These are phyloP conservation scores for Hypoxylon sp. DNA, from an alignment of 2,329 filamentous ascomycete genomes.

Conservation along the genomic window DNA sequence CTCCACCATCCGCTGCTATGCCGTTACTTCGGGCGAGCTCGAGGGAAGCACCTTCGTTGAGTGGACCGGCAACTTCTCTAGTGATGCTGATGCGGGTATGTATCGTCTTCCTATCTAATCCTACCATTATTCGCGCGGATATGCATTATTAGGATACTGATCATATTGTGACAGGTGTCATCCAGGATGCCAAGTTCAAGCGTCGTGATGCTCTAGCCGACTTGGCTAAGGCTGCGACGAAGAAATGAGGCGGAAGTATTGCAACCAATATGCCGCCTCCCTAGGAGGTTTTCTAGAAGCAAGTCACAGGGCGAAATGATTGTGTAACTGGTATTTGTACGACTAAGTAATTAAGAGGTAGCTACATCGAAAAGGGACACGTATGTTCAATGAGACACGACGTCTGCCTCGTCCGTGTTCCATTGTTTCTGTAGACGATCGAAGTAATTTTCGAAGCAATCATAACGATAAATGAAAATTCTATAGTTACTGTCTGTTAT, in stretches of 20 bases:
- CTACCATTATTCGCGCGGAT: background rate
- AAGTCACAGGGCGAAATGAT: background rate
- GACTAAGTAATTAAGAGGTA: background rate
- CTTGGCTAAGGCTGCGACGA: slow-evolving; percentile 67
- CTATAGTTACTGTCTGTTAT: too few relatives aligned
- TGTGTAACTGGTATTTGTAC: slow-evolving; percentile 1
- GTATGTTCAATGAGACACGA: background rate
- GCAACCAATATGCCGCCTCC: background rate
- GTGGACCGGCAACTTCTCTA: slow-evolving; percentile 79
- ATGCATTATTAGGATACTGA: slow-evolving; percentile 33
- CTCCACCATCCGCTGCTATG: slow-evolving; percentile 75
- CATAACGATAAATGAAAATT: too few relatives aligned
- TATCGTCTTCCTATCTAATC: background rate
- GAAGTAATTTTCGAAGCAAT: too few relatives aligned
- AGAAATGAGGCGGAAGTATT: slow-evolving; percentile 47
- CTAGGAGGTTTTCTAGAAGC: background rate
- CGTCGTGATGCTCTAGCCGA: slow-evolving; percentile 78
- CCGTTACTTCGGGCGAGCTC: slow-evolving; percentile 75
- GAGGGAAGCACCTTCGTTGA: slow-evolving; percentile 77
- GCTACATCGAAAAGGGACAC: background rate
- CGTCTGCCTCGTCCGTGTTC: background rate
- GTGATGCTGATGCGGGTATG: slow-evolving; percentile 77
- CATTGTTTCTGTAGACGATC: background rate
- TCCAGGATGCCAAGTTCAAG: slow-evolving; percentile 83
- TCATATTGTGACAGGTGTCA: slow-evolving; percentile 67